These are phyloP conservation scores for Lactuca saligna DNA, from an alignment of 129 eudicot species.

Conservation along the genomic window DNA sequence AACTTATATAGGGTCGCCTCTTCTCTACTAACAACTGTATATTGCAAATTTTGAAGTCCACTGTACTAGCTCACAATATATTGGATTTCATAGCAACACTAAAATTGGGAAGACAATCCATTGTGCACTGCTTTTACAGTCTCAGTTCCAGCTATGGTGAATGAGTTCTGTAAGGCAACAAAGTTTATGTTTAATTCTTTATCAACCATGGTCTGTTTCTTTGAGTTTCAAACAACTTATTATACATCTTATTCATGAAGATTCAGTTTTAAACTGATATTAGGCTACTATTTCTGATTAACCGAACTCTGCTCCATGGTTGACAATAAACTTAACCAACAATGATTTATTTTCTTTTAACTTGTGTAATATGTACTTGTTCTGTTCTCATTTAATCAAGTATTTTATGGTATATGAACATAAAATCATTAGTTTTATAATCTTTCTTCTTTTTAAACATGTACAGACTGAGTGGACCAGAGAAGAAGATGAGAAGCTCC, in stretches of 20 bases:
- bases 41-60: too few relatives aligned
- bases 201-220: too few relatives aligned
- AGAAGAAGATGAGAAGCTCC: slow-evolving; percentile 94
- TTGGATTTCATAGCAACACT: not conserved
- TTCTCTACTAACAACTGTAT: too few relatives aligned
- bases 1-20: too few relatives aligned
- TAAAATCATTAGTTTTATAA: not conserved
- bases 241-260: not conserved
- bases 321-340: not conserved
- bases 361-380: not conserved
- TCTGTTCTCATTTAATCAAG: not conserved
- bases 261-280: not conserved
- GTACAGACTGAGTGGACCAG: slow-evolving; percentile 95
- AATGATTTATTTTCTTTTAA: not conserved
- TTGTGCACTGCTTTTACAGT: not conserved
- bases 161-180: not conserved
- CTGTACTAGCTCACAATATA: not conserved
- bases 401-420: not conserved
- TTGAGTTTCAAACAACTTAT: too few relatives aligned
- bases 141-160: not conserved
- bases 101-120: not conserved
- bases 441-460: not conserved
- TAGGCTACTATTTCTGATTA: not conserved
- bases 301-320: not conserved
- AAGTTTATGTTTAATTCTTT: not conserved